Percentiles rank a stretch among this genome's conserved stretches.
These are phyloP conservation scores for Paragyromitra xinjiangensis DNA, from an alignment of 495 filamentous ascomycete genomes.

Conservation along the genomic window DNA sequence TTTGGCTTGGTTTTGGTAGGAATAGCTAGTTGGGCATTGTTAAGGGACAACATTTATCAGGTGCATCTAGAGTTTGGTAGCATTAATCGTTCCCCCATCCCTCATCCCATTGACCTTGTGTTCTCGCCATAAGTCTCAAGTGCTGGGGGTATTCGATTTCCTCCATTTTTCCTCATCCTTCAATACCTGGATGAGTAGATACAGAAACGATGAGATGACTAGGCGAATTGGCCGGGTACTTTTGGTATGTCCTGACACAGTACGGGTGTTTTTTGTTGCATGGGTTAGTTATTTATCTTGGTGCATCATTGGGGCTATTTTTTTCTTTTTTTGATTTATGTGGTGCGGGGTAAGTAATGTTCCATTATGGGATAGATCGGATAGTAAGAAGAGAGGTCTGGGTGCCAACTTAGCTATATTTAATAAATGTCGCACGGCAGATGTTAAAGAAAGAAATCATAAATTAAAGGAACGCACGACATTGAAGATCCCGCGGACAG, in stretches of 20 bases:
- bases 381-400: neutral
- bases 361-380: conserved; percentile 6
- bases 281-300: conserved; percentile 21
- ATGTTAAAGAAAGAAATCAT: neutral
- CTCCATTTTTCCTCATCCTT: neutral
- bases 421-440: neutral
- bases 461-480: too few species aligned
- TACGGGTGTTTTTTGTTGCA: conserved; percentile 16
- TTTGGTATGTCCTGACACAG: conserved; percentile 25
- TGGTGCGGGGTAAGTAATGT: conserved; percentile 30
- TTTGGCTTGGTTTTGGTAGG: conserved; percentile 29
- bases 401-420: neutral
- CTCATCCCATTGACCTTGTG: conserved; percentile 9
- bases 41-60: conserved; percentile 48
- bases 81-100: conserved; percentile 34
- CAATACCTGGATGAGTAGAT: neutral
- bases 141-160: conserved; percentile 10
- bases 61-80: conserved; percentile 52
- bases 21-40: conserved; percentile 41
- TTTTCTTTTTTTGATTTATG: conserved; percentile 15
- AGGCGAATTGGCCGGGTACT: conserved; percentile 19
- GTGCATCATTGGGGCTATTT: conserved; percentile 24
- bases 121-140: conserved; percentile 22
- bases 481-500: conserved; percentile 3
- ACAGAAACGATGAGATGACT: conserved; percentile 9